Conservation (phyloP, 2,329 filamentous ascomycete genomes). For the Ophiocordyceps sinensis region DNA sequence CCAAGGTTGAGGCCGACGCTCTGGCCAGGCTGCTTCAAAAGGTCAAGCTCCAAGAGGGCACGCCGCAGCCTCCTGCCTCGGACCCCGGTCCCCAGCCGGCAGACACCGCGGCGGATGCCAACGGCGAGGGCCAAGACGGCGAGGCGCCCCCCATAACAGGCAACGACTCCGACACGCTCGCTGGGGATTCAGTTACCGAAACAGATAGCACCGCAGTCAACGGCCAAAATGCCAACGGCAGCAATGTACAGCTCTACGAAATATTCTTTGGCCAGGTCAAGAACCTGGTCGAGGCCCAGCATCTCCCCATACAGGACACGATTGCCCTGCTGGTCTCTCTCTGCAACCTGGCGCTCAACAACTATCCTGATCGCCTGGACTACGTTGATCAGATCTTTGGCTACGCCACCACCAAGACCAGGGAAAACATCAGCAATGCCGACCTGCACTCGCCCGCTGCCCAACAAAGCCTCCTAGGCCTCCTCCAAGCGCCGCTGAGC, state of each 20-base stretch:
- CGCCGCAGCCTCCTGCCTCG: slow-evolving; percentile 2
- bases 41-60: slow-evolving; percentile 52
- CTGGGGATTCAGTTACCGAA: slow-evolving; percentile 24
- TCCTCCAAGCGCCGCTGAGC: slow-evolving; percentile 82
- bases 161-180: not conserved
- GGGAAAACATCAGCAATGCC: slow-evolving; percentile 84
- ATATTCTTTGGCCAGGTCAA: slow-evolving; percentile 96
- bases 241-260: slow-evolving; percentile 82
- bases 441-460: slow-evolving; percentile 79
- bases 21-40: slow-evolving; percentile 65
- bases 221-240: slow-evolving; percentile 27
- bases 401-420: slow-evolving; percentile 75
- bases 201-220: slow-evolving; percentile 34
- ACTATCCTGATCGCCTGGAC: slow-evolving; percentile 83
- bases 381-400: slow-evolving; percentile 90
- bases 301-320: slow-evolving; percentile 84
- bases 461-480: slow-evolving; percentile 76
- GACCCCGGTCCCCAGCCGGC: slow-evolving; percentile 11
- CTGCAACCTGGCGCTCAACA: slow-evolving; percentile 84
- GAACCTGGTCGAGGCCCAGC: slow-evolving; percentile 80
- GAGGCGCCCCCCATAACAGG: slow-evolving; percentile 2
- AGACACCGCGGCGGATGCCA: slow-evolving; percentile 16
- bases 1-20: slow-evolving; percentile 73
- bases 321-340: slow-evolving; percentile 90
- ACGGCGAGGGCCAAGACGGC: slow-evolving; percentile 11